Evolutionary conservation across 345 rosid genomes (phyloP), one percentile per base, ranked within the genome.

Genomic region (Murraya koenigii): DNA sequence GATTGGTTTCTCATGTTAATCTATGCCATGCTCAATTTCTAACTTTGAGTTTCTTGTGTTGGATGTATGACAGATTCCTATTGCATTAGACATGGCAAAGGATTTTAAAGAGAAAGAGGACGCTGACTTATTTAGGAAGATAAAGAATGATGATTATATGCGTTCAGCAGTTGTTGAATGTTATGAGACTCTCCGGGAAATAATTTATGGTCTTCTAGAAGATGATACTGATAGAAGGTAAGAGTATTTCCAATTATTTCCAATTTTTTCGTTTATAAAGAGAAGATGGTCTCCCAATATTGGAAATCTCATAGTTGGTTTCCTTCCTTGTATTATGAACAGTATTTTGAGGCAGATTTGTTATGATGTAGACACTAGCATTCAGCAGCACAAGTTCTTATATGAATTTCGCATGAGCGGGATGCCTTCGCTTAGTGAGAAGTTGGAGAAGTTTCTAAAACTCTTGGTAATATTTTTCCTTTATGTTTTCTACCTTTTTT

Each of bases 21-120:
- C 69, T 44, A 19, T 77, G 66, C 70, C 78, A 36, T 60, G 19
- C 33, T 39, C 66, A 39, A 68, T 76, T 72, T 74, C 69, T 68
- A 30, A 81, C 49, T 44, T 75, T 68, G 69, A 14, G 65, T 72
- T 32, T 69, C 66, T 77, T 74, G 35, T 78, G 79, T 88, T 49
- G 78, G 60, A 68, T 74, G 75, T 56, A 66, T 76, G 78, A 75
- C 71, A 96, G 99, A 94, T 96, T 85, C 99, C 98, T 62, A 94
- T 96, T 80, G 99, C 99, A 79, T 79, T 96, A 80, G 99, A 96
- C 89, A 96, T 94, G 97, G 99, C 98, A 69, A 96, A 94, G 87
- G 98, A 96, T 87, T 94, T 91, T 82, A 93, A 82, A 80, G 94
- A 90, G 61, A 88, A 85, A 81, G 92, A 88, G 36, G 98, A 93